Conservation (phyloP, 371 early-diverging fungal genomes). For the Saksenaea vasiformis region DNA sequence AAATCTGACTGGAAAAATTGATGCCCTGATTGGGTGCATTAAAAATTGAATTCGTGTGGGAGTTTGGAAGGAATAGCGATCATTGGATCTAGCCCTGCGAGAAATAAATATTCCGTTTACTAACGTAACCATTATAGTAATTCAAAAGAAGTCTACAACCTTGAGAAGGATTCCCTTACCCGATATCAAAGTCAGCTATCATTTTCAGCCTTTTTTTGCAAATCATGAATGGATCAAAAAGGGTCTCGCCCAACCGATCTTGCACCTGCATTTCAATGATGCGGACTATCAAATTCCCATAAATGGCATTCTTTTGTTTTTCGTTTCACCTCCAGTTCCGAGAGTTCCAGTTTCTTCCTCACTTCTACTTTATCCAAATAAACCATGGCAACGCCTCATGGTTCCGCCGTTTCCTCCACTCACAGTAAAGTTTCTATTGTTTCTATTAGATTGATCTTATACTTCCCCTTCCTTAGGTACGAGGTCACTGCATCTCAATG, state of each 20-base stretch:
- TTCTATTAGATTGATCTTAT: neutral
- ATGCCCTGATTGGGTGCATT: no score
- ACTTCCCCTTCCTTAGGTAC: conserved; percentile 4
- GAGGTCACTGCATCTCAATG: conserved; percentile 21
- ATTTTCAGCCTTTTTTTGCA: no score
- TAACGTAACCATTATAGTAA: no score
- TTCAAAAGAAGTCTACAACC: no score
- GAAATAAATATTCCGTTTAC: no score
- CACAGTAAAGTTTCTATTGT: neutral
- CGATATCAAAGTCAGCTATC: no score
- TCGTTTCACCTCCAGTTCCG: neutral
- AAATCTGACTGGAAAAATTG: neutral
- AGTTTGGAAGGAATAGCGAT: no score
- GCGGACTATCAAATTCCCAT: neutral
- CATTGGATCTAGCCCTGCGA: no score
- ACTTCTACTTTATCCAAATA: neutral
- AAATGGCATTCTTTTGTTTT: neutral
- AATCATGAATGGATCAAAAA: neutral
- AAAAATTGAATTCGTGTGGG: no score
- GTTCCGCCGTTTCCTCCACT: neutral
- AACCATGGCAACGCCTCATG: neutral
- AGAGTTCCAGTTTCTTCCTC: neutral
- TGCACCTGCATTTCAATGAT: neutral
- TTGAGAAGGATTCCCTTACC: no score
- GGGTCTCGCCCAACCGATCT: no score